Percentiles rank a stretch among this genome's conserved stretches.
Conservation (phyloP, 2,329 filamentous ascomycete genomes). For the Fusarium dlaminii region DNA sequence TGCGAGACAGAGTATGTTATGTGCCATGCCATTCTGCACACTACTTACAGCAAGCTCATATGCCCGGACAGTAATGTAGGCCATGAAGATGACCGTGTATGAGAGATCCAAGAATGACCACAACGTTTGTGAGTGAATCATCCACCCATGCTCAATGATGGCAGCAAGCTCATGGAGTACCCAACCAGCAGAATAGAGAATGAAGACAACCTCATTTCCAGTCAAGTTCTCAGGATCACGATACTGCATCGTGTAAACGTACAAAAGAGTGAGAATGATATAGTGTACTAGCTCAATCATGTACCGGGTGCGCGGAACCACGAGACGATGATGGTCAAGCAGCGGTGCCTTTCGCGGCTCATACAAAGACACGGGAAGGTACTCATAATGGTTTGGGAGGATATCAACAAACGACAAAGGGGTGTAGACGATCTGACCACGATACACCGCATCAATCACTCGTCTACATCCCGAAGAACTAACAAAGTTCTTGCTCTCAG, state of each 20-base stretch:
- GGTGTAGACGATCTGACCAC: slow-evolving; percentile 73
- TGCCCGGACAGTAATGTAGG: slow-evolving; percentile 67
- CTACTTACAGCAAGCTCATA: slow-evolving; percentile 59
- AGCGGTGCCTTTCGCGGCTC: slow-evolving; percentile 70
- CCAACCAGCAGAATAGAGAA: slow-evolving; percentile 72
- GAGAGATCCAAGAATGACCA: slow-evolving; percentile 79
- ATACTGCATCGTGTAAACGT: slow-evolving; percentile 68
- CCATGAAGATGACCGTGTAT: slow-evolving; percentile 68
- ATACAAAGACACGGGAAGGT: slow-evolving; percentile 73
- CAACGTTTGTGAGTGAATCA: slow-evolving; percentile 75
- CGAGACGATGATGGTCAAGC: slow-evolving; percentile 75
- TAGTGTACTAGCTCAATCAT: slow-evolving; percentile 73
- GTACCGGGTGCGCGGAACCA: slow-evolving; percentile 73
- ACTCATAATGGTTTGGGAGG: slow-evolving; percentile 76
- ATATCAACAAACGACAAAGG: slow-evolving; percentile 76
- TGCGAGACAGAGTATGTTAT: slow-evolving; percentile 71
- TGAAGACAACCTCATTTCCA: slow-evolving; percentile 65
- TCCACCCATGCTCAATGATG: slow-evolving; percentile 70
- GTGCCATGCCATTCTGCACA: slow-evolving; percentile 59
- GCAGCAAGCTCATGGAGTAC: slow-evolving; percentile 70
- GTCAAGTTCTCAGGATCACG: slow-evolving; percentile 56
- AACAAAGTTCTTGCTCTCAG: slow-evolving; percentile 73
- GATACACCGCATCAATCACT: slow-evolving; percentile 74
- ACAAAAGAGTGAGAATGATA: slow-evolving; percentile 66
- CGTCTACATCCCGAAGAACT: slow-evolving; percentile 71